Evolutionary conservation across 805 yeast genomes (phyloP), one percentile per base, ranked within the genome.

Genomic region (Yamadazyma olivae): DNA sequence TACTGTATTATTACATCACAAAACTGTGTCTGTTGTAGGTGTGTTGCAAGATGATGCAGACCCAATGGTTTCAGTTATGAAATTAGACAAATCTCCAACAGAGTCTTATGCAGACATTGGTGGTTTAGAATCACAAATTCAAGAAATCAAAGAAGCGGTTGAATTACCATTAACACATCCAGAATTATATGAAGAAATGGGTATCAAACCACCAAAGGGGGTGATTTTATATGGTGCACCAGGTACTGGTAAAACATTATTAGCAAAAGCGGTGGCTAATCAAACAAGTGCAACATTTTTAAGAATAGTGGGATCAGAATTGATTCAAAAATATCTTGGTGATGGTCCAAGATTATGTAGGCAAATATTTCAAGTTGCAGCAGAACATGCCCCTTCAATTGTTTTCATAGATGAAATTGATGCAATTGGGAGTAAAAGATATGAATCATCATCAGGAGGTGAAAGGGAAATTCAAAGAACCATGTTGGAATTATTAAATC

Each of bases 381-480:
- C 90, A 17, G 99, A 93, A 47, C 83, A 89, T 61, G 96, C 99
- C 0, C 99, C 99, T 25, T 82, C 96, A n/a, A 93, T 93, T 67
- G 96, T 93, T 24, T 93, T 93, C 56, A 93, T 93, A 48, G 99
- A 93, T 67, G 99, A 93, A 69, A 91, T 93, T 56, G 99, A 93
- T 65, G 98, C 99, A 30, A 93, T 93, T 57, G 99, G 99, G 64
- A 85, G 95, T n/a, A 91, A 91, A 61, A 81, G 99, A 63, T 90
- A 91, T 61, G 96, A 91, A 41, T 88, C 97, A 15, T 95, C 91
- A 50, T 83, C 95, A 15, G 97, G 98, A 29, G 98, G 98, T 57
- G 98, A 91, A 66, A 78, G 96, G 50, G 98, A 91, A 66, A 87
- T 91, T 46, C 98, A 91, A 69, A 81, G 98, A 71, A 91, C 98